Conservation (phyloP, 768 basidiomycete species). For the Serpula lacrymans region DNA sequence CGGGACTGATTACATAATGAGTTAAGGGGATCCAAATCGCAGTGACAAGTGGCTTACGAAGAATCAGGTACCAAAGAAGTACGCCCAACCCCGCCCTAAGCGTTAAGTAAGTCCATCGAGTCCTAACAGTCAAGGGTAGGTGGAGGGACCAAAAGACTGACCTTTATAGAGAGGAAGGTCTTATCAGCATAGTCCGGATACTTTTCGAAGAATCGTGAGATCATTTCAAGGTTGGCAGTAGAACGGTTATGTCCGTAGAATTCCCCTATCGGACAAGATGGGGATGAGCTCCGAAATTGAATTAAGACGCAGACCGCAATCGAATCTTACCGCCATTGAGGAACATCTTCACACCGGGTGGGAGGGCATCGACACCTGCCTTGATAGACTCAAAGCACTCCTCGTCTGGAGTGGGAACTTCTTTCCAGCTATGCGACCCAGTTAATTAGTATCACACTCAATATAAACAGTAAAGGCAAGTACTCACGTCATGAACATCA, state of each 20-base stretch:
- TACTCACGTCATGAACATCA: constrained; percentile 57
- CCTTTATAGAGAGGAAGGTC: constrained; percentile 35
- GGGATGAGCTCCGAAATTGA: too few species aligned
- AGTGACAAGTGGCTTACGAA: constrained; percentile 28
- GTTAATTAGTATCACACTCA: constrained; percentile 1
- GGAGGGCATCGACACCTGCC: constrained; percentile 41
- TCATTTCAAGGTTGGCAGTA: constrained; percentile 46
- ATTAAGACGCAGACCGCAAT: not conserved
- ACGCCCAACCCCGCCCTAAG: constrained; percentile 18
- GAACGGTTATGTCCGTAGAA: constrained; percentile 51
- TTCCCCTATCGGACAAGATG: constrained; percentile 35
- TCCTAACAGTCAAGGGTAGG: not conserved
- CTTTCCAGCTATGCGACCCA: constrained; percentile 44
- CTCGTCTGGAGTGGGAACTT: constrained; percentile 48
- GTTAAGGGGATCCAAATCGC: constrained; percentile 13
- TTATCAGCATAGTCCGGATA: constrained; percentile 33
- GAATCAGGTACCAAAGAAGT: constrained; percentile 13
- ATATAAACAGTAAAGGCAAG: not conserved
- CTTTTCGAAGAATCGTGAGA: constrained; percentile 46
- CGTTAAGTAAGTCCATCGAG: not conserved
- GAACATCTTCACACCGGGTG: constrained; percentile 43
- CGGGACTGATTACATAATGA: constrained; percentile 23
- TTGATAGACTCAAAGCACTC: constrained; percentile 62
- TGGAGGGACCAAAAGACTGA: not conserved
- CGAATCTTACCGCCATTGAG: constrained; percentile 46